Evolutionary conservation across 345 rosid species (phyloP).

Genomic region (Eucalyptus lansdowneana): DNA sequence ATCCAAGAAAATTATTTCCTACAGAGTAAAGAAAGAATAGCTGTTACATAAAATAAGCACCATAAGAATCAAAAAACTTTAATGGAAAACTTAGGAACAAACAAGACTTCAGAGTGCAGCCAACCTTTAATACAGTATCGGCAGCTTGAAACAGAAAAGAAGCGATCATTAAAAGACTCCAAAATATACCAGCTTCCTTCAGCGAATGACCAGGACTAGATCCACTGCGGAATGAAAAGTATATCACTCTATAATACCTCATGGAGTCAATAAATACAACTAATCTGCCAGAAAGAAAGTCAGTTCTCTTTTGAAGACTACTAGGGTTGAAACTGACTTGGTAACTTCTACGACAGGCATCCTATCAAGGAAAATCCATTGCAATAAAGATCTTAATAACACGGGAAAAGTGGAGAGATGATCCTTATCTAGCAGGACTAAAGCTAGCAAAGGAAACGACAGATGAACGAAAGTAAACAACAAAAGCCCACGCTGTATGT

Average conservation of each 20-base stretch:
- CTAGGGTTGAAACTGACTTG: not conserved
- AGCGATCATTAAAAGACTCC: conserved; percentile 82
- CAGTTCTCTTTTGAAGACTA: not conserved
- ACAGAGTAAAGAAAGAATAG: conserved; percentile 7
- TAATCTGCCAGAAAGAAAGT: not conserved
- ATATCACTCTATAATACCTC: not conserved
- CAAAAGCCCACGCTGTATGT: not conserved
- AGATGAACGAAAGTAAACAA: not conserved
- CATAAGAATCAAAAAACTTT: not conserved
- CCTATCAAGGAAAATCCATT: not conserved
- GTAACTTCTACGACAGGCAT: not conserved
- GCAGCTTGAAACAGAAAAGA: conserved; percentile 93
- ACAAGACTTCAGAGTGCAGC: conserved; percentile 2
- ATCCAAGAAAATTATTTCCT: conserved; percentile 80
- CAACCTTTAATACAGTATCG: conserved; percentile 78
- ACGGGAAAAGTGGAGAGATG: not conserved
- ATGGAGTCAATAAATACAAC: not conserved
- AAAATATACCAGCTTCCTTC: conserved; percentile 65
- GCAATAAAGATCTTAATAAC: not conserved
- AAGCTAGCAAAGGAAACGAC: not conserved
- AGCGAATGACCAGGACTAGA: conserved; percentile 67
- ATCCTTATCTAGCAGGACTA: not conserved
- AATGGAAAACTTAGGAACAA: not conserved
- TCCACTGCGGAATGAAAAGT: conserved; percentile 36
- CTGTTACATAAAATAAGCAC: not conserved